Percentiles rank a stretch among this genome's conserved stretches.
These are phyloP conservation scores for Irpex rosettiformis DNA, from an alignment of 1,284 basidiomycete genomes.

Conservation along the genomic window DNA sequence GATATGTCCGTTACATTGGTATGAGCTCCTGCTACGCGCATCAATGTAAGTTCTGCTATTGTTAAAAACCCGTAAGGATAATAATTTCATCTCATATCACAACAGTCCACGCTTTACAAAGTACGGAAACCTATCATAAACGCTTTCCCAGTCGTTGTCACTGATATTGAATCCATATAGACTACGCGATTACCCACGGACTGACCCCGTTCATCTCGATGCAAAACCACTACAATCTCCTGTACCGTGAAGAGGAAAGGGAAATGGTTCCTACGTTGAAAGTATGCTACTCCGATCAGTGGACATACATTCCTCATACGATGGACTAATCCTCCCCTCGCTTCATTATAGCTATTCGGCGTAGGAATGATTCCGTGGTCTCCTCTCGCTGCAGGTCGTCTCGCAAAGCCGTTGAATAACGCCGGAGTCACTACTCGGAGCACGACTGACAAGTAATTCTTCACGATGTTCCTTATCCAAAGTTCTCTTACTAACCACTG, in stretches of 20 bases:
- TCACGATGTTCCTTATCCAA: not conserved
- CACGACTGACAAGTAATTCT: slow-evolving; percentile 8
- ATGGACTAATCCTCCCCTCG: too few species aligned
- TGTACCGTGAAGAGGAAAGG: slow-evolving; percentile 66
- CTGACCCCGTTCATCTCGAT: slow-evolving; percentile 68
- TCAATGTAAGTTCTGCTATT: slow-evolving; percentile 25
- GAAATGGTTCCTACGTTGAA: slow-evolving; percentile 65
- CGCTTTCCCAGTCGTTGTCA: not conserved
- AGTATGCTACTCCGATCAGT: slow-evolving; percentile 22
- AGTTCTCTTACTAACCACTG: not conserved
- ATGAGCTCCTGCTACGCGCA: slow-evolving; percentile 37
- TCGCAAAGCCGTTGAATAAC: slow-evolving; percentile 24
- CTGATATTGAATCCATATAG: not conserved
- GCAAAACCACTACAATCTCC: slow-evolving; percentile 60
- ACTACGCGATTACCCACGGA: slow-evolving; percentile 35
- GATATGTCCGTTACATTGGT: slow-evolving; percentile 33
- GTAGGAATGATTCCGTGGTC: slow-evolving; percentile 39
- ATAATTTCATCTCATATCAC: not conserved
- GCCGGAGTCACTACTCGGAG: slow-evolving; percentile 14
- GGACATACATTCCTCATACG: not conserved
- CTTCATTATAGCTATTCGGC: slow-evolving; percentile 23
- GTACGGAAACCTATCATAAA: slow-evolving; percentile 16
- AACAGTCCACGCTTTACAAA: slow-evolving; percentile 17
- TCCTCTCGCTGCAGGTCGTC: slow-evolving; percentile 32
- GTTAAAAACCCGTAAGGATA: not conserved